Evolutionary conservation across 768 basidiomycete species (phyloP), one percentile per base, ranked within the genome.

Genomic region (Crucibulum laeve): DNA sequence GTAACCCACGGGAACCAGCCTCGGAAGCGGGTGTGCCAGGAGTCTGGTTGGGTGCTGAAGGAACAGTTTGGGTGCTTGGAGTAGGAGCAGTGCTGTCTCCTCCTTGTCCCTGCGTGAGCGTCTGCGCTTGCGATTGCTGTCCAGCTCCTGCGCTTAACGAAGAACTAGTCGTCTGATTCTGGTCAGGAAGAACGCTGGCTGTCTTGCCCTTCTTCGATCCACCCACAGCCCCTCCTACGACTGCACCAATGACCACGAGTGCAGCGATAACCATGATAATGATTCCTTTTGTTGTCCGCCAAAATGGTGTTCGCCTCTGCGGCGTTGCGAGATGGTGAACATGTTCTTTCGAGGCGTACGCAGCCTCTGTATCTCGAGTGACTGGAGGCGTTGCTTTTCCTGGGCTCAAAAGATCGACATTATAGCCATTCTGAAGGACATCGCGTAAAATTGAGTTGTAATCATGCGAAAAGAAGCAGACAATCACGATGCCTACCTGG

Each of bases 201-300:
- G 8, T 8, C 10, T 36, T 36, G 10, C 17, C 7, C 7, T 36
- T 36, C 8, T 36, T 46, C 35, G 76, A 69, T 15, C 74, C 80
- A 22, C 78, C 80, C 0, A 82, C 80, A 0, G 69, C 80, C 22
- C 22, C 37, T 15, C 79, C 79, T 3, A 83, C 70, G 3, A 73
- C 65, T 0, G 73, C 80, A 0, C 64, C 80, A 28, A 82, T 50
- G 37, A 79, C 47, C 19, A 79, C 51, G 33, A 79, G 18, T 5
- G 52, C 54, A 3, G 60, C 49, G 32, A 79, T 34, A 35, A 59
- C 48, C 28, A 75, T 51, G 42, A 64, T 55, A 37, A 78, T 59
- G 23, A 73, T 59, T 4, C 76, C 76, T 21, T 70, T 73, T 18
- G 53, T 72, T 67, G 82, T 44, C 50, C 82, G 30, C 69, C 79